These are phyloP conservation scores for Papilionanthe hybrid DNA, from an alignment of 116 monocot genomes.

Conservation along the genomic window DNA sequence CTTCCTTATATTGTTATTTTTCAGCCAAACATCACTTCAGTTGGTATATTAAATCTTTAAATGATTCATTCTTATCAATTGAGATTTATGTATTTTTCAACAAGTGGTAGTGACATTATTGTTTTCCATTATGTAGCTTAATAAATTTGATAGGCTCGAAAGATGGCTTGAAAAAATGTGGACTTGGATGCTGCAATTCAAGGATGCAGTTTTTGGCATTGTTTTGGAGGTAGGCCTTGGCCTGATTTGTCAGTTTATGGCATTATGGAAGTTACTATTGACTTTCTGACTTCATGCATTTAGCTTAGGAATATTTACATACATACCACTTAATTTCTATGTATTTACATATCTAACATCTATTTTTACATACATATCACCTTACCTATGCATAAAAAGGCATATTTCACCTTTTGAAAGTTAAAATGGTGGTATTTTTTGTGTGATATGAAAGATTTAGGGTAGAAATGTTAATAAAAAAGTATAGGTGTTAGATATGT, in stretches of 20 bases:
- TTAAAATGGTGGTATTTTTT: too few species aligned
- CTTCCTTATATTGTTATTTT: background rate
- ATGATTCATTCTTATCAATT: background rate
- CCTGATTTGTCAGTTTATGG: background rate
- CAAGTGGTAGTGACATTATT: background rate
- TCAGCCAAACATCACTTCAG: background rate
- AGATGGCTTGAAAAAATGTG: constrained; percentile 65
- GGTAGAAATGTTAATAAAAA: too few species aligned
- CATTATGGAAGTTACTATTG: background rate
- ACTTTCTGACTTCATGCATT: background rate
- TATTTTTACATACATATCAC: too few species aligned
- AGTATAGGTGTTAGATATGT: too few species aligned
- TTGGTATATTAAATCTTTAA: background rate
- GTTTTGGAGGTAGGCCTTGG: constrained; percentile 34
- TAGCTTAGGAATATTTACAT: background rate
- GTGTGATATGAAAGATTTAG: too few species aligned
- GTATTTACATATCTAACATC: too few species aligned
- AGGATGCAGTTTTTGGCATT: constrained; percentile 40
- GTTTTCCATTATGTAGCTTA: constrained; percentile 32
- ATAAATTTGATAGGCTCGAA: constrained; percentile 30
- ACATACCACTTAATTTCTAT: too few species aligned
- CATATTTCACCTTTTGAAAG: too few species aligned
- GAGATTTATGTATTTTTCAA: background rate
- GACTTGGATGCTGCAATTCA: constrained; percentile 54
- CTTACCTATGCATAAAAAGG: too few species aligned